Percentiles rank a stretch among this genome's conserved stretches.
Evolutionary conservation across 2,329 filamentous ascomycete species (phyloP).

Genomic region (Sporothrix brunneoviolacea): DNA sequence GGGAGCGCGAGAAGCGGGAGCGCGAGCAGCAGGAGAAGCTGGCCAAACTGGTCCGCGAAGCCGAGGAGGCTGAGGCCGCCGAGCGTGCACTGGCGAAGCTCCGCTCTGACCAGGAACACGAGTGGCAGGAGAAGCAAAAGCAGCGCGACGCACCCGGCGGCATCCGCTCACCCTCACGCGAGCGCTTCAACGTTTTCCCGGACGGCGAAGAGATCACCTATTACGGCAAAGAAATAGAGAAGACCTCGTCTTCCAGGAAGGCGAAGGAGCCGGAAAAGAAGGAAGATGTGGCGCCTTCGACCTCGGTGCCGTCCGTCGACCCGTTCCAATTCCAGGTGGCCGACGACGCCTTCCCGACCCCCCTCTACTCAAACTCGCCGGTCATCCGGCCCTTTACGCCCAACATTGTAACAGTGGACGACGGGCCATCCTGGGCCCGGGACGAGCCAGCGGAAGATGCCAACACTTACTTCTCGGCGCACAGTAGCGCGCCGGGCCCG

Average conservation of each 20-base stretch:
- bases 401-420: slow-evolving; percentile 17
- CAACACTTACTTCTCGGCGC: not conserved
- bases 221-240: slow-evolving; percentile 15
- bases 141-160: not conserved
- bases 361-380: slow-evolving; percentile 30
- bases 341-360: slow-evolving; percentile 45
- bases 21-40: not conserved
- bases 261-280: not conserved
- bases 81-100: no score
- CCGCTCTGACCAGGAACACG: not conserved
- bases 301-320: slow-evolving; percentile 40
- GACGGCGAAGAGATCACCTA: not conserved
- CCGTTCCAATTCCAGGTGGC: slow-evolving; percentile 54
- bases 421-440: slow-evolving; percentile 18
- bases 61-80: not conserved
- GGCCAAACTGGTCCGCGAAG: not conserved
- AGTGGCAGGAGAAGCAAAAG: slow-evolving; percentile 5
- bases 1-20: not conserved
- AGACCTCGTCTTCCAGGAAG: slow-evolving; percentile 23
- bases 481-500: no score
- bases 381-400: slow-evolving; percentile 35
- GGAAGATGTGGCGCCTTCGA: no score
- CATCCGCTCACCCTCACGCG: not conserved
- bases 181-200: not conserved
- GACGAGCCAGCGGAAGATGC: slow-evolving; percentile 37